A percentile compares a stretch with the other conserved stretches of the same genome.
Conservation (phyloP, 83 land plant species). For the Thuja plicata region DNA sequence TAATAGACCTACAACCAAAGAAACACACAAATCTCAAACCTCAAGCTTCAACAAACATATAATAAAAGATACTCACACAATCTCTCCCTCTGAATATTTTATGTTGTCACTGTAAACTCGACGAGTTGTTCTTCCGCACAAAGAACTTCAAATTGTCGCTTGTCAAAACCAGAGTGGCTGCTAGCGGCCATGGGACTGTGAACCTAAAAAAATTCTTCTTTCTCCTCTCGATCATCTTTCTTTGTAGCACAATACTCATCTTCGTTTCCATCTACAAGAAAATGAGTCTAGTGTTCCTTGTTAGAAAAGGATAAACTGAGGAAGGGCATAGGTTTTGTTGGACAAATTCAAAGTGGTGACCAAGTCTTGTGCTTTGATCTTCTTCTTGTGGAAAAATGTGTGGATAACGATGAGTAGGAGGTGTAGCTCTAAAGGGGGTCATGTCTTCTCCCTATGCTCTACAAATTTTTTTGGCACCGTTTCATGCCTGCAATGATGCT, state of each 20-base stretch:
- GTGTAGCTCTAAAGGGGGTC: too few species aligned
- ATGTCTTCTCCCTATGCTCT: too few species aligned
- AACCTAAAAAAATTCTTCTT: background rate
- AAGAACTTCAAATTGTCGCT: background rate
- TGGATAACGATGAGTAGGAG: too few species aligned
- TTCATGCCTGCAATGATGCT: too few species aligned
- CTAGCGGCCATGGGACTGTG: background rate
- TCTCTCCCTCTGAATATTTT: background rate
- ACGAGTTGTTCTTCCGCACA: background rate
- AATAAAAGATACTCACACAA: background rate
- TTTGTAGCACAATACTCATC: background rate
- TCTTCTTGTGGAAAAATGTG: too few species aligned
- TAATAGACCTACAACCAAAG: background rate
- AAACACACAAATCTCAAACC: background rate
- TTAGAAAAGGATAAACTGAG: too few species aligned
- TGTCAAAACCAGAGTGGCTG: background rate
- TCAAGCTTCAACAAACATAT: background rate
- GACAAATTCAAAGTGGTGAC: too few species aligned
- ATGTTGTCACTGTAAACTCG: background rate
- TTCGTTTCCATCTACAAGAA: background rate
- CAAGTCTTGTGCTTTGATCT: too few species aligned
- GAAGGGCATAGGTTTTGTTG: too few species aligned
- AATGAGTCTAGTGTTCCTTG: background rate
- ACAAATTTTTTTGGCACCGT: too few species aligned
- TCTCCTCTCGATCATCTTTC: background rate